Conservation (phyloP, 2,329 filamentous ascomycete genomes). For the Colletotrichum trifolii region DNA sequence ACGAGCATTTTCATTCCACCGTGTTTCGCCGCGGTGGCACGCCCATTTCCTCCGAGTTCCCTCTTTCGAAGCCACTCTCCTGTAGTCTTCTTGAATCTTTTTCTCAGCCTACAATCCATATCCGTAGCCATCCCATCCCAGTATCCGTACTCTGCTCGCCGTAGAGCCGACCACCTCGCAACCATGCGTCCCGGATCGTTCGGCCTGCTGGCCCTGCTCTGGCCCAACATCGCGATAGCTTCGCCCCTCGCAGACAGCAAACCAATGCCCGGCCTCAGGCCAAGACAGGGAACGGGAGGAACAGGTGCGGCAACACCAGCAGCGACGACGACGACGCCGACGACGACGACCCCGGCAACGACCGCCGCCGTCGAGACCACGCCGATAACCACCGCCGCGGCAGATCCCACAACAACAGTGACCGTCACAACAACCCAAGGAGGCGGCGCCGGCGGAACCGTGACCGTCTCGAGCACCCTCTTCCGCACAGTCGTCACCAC, state of each 20-base stretch:
- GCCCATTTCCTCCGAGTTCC: background rate
- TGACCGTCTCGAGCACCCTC: conserved; percentile 25
- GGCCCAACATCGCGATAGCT: conserved; percentile 18
- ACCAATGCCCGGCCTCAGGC: conserved; percentile 25
- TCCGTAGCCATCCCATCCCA: background rate
- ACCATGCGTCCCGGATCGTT: conserved; percentile 29
- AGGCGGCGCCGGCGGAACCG: conserved; percentile 24
- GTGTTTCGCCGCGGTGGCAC: conserved; percentile 33
- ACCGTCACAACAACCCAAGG: conserved; percentile 17
- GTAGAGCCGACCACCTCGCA: conserved; percentile 22
- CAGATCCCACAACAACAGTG: conserved; percentile 22
- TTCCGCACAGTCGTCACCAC: conserved; percentile 42
- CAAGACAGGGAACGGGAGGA: conserved; percentile 17
- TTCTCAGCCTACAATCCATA: background rate
- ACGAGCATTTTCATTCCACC: conserved; percentile 26
- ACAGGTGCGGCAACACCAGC: conserved; percentile 5
- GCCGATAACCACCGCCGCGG: background rate
- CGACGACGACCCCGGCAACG: conserved; percentile 11
- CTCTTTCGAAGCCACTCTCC: conserved; percentile 2
- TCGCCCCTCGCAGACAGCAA: conserved; percentile 12
- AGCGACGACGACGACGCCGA: conserved; percentile 6
- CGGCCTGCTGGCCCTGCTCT: conserved; percentile 34
- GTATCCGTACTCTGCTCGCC: background rate
- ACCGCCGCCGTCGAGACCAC: conserved; percentile 5
- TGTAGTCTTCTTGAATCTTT: background rate